A percentile compares a stretch with the other conserved stretches of the same genome.
phyloP scores from a whole-genome alignment of 345 rosid species.

The Jatropha curcas region DNA sequence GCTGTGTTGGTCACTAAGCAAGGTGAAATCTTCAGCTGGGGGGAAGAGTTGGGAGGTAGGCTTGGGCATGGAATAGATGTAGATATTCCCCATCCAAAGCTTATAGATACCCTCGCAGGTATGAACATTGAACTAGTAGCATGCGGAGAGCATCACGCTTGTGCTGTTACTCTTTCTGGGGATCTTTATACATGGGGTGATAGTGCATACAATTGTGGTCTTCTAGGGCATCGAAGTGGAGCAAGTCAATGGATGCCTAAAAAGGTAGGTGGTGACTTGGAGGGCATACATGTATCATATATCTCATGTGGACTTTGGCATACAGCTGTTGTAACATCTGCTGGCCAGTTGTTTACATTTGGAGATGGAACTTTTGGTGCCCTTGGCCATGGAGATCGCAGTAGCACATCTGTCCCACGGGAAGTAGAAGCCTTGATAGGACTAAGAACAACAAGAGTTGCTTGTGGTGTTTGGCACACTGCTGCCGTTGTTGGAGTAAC shows the following conservation, averaged over 20 bases:
- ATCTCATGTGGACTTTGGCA: conserved; percentile 92
- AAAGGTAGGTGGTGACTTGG: conserved; percentile 59
- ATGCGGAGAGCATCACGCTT: conserved; percentile 85
- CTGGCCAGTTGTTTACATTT: conserved; percentile 80
- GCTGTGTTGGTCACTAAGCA: conserved; percentile 76
- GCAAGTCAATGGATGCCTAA: conserved; percentile 79
- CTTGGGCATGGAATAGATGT: conserved; percentile 79
- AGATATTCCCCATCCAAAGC: conserved; percentile 61
- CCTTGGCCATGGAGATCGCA: conserved; percentile 79
- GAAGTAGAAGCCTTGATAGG: conserved; percentile 72
- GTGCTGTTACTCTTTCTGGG: conserved; percentile 72
- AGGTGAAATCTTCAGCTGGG: conserved; percentile 93
- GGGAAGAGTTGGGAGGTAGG: conserved; percentile 81
- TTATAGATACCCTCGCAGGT: conserved; percentile 59
- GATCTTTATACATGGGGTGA: conserved; percentile 96
- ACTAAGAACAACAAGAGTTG: conserved; percentile 50
- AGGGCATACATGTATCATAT: conserved; percentile 50
- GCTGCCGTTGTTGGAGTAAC: conserved; percentile 69
- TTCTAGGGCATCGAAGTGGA: conserved; percentile 84
- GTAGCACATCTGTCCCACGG: conserved; percentile 58
- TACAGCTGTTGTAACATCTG: conserved; percentile 71
- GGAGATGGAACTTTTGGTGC: conserved; percentile 96
- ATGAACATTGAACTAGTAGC: conserved; percentile 66
- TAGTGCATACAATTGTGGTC: conserved; percentile 59
- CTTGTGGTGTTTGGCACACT: conserved; percentile 97